Evolutionary conservation across 352 stramenopile genomes (phyloP), one percentile per base, ranked within the genome.

Genomic region (Globisporangium ultimum): DNA sequence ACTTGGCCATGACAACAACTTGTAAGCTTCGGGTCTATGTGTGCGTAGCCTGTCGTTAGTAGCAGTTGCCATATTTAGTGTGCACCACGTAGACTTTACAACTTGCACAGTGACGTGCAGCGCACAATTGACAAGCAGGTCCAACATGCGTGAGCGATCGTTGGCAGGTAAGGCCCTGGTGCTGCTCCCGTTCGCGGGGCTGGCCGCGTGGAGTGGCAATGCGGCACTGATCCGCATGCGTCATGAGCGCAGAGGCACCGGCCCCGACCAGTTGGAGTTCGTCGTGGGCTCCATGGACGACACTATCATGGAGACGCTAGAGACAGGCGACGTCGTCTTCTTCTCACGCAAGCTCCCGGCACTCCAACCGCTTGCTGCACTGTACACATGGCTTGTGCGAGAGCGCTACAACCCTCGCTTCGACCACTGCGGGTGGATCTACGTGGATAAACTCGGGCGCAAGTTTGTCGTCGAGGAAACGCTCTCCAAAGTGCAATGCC

Each of bases 391-490:
- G 76, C 48, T 81, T 21, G 64, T 80, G 46, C 78, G 81, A 24
- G 55, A 72, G 52, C 66, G 65, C 9, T 73, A 88, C 58, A 64
- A 82, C n/a, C 71, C 81, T 17, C 84, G 76, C 49, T 95, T 90
- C 57, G 85, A 95, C 58, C 84, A 93, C 64, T 86, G 80, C 40
- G 86, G 86, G 0, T 88, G 86, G 72, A 67, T 95, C 53, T 89
- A 88, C 56, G 84, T 93, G 47, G 82, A 95, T 58, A 75, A 80
- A 34, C 61, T 95, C 48, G 86, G 86, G 2, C 80, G 81, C 61
- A 91, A 91, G 60, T 95, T 89, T 41, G 73, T 95, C 21, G 79
- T 93, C 40, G 86, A 95, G 64, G 86, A 95, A 63, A 93, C 84
- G 66, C 76, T 91, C 48, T 56, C 68, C 45, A 81, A 86, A 49